Percentiles rank a stretch among this genome's conserved stretches.
These are phyloP conservation scores for Thielaviopsis euricoi DNA, from an alignment of 2,329 filamentous ascomycete species.

Conservation along the genomic window DNA sequence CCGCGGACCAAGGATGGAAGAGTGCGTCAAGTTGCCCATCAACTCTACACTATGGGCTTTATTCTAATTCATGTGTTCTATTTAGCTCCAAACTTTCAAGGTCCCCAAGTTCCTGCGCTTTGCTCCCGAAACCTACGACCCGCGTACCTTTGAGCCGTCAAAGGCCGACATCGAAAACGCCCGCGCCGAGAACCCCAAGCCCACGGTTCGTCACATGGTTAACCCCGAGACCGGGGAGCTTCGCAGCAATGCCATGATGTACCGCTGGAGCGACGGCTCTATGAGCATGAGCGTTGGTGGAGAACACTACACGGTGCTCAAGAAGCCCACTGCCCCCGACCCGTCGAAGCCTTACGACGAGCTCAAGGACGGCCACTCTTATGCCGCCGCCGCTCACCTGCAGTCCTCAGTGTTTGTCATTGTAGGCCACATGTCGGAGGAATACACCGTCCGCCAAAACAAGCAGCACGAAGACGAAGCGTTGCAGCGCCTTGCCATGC, in stretches of 20 bases:
- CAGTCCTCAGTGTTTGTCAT: conserved; percentile 52
- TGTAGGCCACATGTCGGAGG: conserved; percentile 60
- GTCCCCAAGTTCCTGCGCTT: conserved; percentile 59
- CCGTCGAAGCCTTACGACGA: conserved; percentile 44
- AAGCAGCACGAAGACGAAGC: conserved; percentile 55
- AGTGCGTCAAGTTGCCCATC: conserved; percentile 28
- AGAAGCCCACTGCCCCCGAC: conserved; percentile 50
- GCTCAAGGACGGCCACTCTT: conserved; percentile 57
- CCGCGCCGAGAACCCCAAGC: conserved; percentile 38
- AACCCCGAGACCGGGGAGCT: conserved; percentile 49
- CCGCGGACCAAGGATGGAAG: conserved; percentile 56
- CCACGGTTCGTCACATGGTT: conserved; percentile 52
- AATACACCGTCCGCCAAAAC: conserved; percentile 52
- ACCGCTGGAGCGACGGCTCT: conserved; percentile 67
- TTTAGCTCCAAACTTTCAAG: conserved; percentile 13
- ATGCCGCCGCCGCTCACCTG: conserved; percentile 56
- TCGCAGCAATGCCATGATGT: conserved; percentile 58
- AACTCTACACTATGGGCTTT: background rate
- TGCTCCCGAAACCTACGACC: conserved; percentile 49
- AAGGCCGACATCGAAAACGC: conserved; percentile 37
- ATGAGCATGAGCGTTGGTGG: conserved; percentile 59
- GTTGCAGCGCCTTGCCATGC: conserved; percentile 48
- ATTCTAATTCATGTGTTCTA: background rate
- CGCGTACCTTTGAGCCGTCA: conserved; percentile 47
- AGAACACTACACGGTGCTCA: conserved; percentile 59